Base-by-base conservation (phyloP, 225 moss, liverwort and hornwort species). In the Climacium dendroides region DNA sequence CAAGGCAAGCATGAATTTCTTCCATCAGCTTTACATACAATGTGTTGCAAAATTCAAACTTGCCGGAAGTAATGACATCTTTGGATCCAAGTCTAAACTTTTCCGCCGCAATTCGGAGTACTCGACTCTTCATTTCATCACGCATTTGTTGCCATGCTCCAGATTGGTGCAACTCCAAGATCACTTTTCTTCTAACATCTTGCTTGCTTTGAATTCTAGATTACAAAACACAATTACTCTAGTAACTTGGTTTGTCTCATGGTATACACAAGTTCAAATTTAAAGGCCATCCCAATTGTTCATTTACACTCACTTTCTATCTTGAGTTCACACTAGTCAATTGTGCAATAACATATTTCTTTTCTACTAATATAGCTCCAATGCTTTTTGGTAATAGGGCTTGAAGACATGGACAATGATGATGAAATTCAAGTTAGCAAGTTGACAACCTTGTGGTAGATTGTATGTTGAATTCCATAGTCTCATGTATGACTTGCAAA, bases 11-110 rank as follows among this genome's bases (percentile, higher is more conserved):
- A 91, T 95, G 95, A 25, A 95, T 93, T 70, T 95, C 93, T 43
- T 97, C 96, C 80, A 94, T 94, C 26, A 97, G 66, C 37, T 92
- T 90, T 67, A 96, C 84, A 87, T 98, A 98, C 4, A 97, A 88
- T 20, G 95, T 73, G 32, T 98, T 98, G 88, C 98, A 98, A 90
- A 98, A 98, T 79, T 98, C 98, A 90, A 98, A 98, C 87, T 98
- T 98, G 18, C 96, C 94, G 13, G 89, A 85, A 74, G 91, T 93
- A 19, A 86, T 83, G 61, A 93, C 92, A 16, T 87, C 91, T 86
- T 96, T 91, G 50, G 93, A 93, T 67, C 91, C 92, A 55, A 93
- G 94, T 62, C 94, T 91, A 53, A 93, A 97, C 57, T 94, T 95
- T 80, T 96, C 94, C 0, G 90, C 87, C 7, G 95, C 97, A 32